Base-by-base conservation (phyloP, 768 basidiomycete species). In the Xanthoconium stramineum region DNA sequence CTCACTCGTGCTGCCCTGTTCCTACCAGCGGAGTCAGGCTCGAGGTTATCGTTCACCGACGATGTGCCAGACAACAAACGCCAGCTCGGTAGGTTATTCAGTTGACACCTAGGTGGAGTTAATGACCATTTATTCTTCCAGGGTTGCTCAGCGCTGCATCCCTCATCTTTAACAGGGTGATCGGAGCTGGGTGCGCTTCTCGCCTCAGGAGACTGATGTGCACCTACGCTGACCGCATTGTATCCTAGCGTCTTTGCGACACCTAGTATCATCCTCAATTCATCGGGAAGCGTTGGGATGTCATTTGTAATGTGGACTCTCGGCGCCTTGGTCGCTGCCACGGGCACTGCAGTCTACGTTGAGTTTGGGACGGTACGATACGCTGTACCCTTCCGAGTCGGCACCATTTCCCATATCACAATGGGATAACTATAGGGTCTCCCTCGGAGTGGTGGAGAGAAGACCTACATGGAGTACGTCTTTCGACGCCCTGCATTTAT, bases 121-220 rank as follows among this genome's bases (percentile, higher is more conserved):
- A 3, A 63, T 42, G 12, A 1, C 1, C 2, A 20, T 53, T 12
- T 2, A 14, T 53, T 33, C 42, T 55, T 24, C 19, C 30, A 67
- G 65, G 66, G 12, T 40, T 68, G 19, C 48, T 79, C 44, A 86
- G 83, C 56, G 81, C 84, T 5, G 69, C 82, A 3, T 84, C 81
- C 59, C 79, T 90, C 42, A 84, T 90, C 37, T 88, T 89, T 74
- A 90, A 90, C 64, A 80, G 84, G 30, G 78, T 88, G n/a, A 85
- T 89, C 32, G 87, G 88, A 19, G 83, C 86, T 19, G 86, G 88
- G 88, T 85, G 55, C 32, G 73, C 43, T 32, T n/a, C 17, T 15
- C 24, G 39, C 8, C 20, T 47, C 20, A 3, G 28, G 35, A 38
- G 33, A 9, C 48, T 33, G 40, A 24, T 19, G 28, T 24, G 24